Percentiles rank a stretch among this genome's conserved stretches.
These are phyloP conservation scores for Meira miltonrushii DNA, from an alignment of 1,284 basidiomycete genomes.

Conservation along the genomic window DNA sequence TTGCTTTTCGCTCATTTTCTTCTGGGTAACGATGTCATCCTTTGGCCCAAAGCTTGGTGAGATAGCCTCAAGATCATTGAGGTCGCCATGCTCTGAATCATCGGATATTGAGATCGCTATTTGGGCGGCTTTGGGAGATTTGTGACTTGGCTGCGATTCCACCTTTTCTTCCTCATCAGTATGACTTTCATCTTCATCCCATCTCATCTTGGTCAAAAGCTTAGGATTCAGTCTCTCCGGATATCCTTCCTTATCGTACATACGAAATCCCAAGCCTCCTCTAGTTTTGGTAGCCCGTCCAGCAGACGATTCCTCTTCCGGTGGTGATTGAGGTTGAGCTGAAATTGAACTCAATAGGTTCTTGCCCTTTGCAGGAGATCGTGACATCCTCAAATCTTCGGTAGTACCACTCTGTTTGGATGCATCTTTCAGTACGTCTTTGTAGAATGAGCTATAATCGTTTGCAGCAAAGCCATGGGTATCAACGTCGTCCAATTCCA, in stretches of 20 bases:
- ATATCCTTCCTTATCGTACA: conserved; percentile 9
- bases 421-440: not conserved
- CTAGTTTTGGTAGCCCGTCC: conserved; percentile 6
- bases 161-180: not conserved
- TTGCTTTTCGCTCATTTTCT: not conserved
- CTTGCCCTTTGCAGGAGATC: not conserved
- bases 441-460: conserved; percentile 7
- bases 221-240: conserved; percentile 12
- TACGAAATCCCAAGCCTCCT: conserved; percentile 11
- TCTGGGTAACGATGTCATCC: not conserved
- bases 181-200: not conserved
- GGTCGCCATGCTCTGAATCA: too few relatives aligned
- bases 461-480: conserved; percentile 2
- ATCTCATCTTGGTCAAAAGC: conserved; percentile 9
- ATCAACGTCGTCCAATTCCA: conserved; percentile 7
- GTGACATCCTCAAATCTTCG: not conserved
- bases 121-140: too few relatives aligned
- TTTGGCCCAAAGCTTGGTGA: not conserved
- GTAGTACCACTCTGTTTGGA: not conserved
- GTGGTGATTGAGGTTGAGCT: not conserved
- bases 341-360: not conserved
- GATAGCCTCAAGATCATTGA: too few relatives aligned
- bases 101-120: too few relatives aligned
- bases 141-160: not conserved
- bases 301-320: not conserved